These are phyloP conservation scores for Mycena amicta DNA, from an alignment of 768 basidiomycete species.

Conservation along the genomic window DNA sequence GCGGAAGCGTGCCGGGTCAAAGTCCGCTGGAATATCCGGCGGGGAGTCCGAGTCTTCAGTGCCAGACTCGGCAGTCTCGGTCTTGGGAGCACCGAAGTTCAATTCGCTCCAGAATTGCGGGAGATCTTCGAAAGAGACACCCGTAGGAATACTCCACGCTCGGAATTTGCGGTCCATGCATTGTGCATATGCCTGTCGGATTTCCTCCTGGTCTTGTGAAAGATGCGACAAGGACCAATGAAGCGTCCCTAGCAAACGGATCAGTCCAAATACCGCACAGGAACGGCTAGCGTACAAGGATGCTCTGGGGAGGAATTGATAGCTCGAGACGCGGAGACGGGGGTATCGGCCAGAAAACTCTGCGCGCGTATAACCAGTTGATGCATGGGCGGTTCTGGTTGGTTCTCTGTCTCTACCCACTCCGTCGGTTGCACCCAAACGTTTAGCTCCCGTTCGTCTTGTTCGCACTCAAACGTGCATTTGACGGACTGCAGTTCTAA, in stretches of 20 bases:
- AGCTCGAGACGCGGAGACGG: conserved; percentile 39
- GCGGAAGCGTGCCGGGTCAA: conserved; percentile 18
- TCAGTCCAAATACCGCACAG: no score
- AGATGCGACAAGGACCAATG: conserved; percentile 58
- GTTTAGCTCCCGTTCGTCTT: conserved; percentile 45
- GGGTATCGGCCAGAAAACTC: conserved; percentile 45
- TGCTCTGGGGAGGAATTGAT: conserved; percentile 27
- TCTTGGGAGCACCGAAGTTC: conserved; percentile 39
- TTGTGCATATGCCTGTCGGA: conserved; percentile 37
- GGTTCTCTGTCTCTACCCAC: conserved; percentile 42
- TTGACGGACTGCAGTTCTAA: conserved; percentile 48
- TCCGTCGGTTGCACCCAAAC: conserved; percentile 70
- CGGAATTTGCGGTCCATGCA: conserved; percentile 48
- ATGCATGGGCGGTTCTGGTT: conserved; percentile 53
- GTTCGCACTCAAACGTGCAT: conserved; percentile 63
- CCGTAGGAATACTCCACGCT: conserved; percentile 51
- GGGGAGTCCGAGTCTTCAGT: background rate
- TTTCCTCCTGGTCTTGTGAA: conserved; percentile 30
- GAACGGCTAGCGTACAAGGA: conserved; percentile 31
- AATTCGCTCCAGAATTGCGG: conserved; percentile 48
- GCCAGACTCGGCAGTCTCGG: background rate
- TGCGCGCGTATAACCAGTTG: conserved; percentile 56
- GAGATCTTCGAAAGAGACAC: conserved; percentile 44
- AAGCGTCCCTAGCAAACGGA: conserved; percentile 55
- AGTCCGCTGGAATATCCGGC: conserved; percentile 1